phyloP scores from a whole-genome alignment of 257 asterid species.

The Fraxinus excelsior region DNA sequence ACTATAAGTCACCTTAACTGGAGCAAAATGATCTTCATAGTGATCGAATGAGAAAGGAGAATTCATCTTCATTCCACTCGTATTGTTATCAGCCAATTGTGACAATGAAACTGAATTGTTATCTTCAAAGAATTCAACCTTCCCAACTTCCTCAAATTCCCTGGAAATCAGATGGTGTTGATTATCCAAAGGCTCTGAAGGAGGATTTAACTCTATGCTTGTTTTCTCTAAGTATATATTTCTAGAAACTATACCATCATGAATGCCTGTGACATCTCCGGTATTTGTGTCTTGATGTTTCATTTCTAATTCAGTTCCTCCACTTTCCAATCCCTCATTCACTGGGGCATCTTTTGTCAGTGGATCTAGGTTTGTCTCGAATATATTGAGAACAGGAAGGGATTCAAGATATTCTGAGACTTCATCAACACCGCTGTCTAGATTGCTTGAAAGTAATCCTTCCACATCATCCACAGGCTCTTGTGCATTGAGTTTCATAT shows the following conservation, averaged over 20 bases:
- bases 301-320: constrained; percentile 31
- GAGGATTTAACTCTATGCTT: constrained; percentile 32
- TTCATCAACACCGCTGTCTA: constrained; percentile 43
- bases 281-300: constrained; percentile 27
- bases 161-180: constrained; percentile 31
- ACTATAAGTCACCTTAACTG: constrained; percentile 47
- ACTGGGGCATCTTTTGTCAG: constrained; percentile 9
- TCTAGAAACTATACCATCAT: constrained; percentile 27
- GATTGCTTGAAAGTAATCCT: constrained; percentile 30
- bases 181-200: constrained; percentile 32
- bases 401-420: constrained; percentile 45
- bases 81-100: constrained; percentile 32
- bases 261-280: constrained; percentile 32
- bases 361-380: constrained; percentile 37
- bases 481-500: constrained; percentile 29
- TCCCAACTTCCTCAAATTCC: constrained; percentile 37
- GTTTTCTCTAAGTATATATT: constrained; percentile 28
- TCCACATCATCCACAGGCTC: constrained; percentile 32
- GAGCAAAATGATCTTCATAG: constrained; percentile 65
- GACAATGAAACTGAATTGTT: constrained; percentile 33
- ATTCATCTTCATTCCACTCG: constrained; percentile 21
- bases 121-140: constrained; percentile 33
- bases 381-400: constrained; percentile 33
- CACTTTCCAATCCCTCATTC: constrained; percentile 24
- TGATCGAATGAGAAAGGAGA: constrained; percentile 40